Evolutionary conservation across 2,329 filamentous ascomycete species (phyloP), one percentile per base, ranked within the genome.

Genomic region (Chaetomium strumarium): DNA sequence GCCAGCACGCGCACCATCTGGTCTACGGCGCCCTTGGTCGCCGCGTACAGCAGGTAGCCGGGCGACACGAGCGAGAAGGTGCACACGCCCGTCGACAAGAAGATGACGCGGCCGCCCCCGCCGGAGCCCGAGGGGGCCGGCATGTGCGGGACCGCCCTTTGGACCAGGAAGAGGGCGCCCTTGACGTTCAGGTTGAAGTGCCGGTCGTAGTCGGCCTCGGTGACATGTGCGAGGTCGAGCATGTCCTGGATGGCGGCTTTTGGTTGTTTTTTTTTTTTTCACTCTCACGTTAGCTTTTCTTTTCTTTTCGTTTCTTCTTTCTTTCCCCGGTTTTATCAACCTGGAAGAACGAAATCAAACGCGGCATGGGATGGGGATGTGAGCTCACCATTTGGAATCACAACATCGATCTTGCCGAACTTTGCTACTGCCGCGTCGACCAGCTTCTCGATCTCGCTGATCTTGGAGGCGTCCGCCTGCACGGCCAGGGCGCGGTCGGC

Each of bases 1-100:
- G 75, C 72, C 55, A 83, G 64, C 2, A 75, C 66, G 11, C 78
- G 73, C 0, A 74, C 74, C 68, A 83, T 75, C 63, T 82, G 77
- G 63, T 84, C 79, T 38, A 84, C 72, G 9, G 80, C 77, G 44
- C 78, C 80, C 61, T 84, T 84, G 40, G 75, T 79, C 0, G 74
- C 68, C 10, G 70, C 70, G 62, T 84, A 84, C 9, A 80, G 68
- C 14, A 77, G 67, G 56, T 80, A 79, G 0, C 62, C 56, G 0
- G 75, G 70, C 24, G 67, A 49, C 1, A 81, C 67, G 3, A 63
- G 67, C 1, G 70, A 72, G 3, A 65, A 60, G 13, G 59, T 61
- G 37, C 64, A 68, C 40, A 70, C 56, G 16, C 65, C 64, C 0
- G 76, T 78, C 3, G 75, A 78, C 56, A 82, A 67, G 53, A 83